Evolutionary conservation across 768 basidiomycete species (phyloP).

Genomic region (Hemileccinum impolitum): DNA sequence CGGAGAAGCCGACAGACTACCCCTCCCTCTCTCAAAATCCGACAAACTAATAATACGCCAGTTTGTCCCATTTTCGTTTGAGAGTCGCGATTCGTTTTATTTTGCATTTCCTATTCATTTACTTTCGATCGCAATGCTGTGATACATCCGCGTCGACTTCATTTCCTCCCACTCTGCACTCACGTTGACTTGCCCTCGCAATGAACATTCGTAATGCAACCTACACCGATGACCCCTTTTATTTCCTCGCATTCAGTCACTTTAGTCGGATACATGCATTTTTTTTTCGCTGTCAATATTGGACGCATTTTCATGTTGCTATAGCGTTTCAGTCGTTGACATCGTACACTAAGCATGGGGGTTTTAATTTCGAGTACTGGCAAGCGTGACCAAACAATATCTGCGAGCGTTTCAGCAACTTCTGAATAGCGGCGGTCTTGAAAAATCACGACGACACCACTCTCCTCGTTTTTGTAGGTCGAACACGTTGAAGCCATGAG

Average conservation of each 20-base stretch:
- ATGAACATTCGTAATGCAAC: constrained; percentile 37
- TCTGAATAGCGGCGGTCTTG: constrained; percentile 6
- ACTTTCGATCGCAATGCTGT: constrained; percentile 35
- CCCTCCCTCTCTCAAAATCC: constrained; percentile 28
- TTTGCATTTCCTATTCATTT: constrained; percentile 3
- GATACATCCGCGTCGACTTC: constrained; percentile 33
- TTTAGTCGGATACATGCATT: constrained; percentile 25
- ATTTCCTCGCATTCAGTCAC: constrained; percentile 17
- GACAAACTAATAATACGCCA: constrained; percentile 16
- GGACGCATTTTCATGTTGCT: constrained; percentile 13
- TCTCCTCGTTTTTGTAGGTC: constrained; percentile 8
- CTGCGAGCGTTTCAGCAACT: constrained; percentile 3
- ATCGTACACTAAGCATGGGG: not conserved
- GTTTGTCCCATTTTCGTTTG: not conserved
- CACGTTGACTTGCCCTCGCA: constrained; percentile 29
- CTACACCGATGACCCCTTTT: constrained; percentile 22
- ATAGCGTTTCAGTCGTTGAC: constrained; percentile 1
- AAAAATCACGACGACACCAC: constrained; percentile 16
- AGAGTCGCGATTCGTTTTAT: constrained; percentile 9
- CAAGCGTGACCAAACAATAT: constrained; percentile 29
- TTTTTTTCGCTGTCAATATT: constrained; percentile 33
- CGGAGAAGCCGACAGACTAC: constrained; percentile 29
- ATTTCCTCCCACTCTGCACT: constrained; percentile 28
- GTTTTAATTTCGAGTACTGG: not conserved
- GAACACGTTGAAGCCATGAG: constrained; percentile 48